Percentiles rank a stretch among this genome's conserved stretches.
Conservation (phyloP, 164 flowering plant species). For the Aristolochia fimbriata region DNA sequence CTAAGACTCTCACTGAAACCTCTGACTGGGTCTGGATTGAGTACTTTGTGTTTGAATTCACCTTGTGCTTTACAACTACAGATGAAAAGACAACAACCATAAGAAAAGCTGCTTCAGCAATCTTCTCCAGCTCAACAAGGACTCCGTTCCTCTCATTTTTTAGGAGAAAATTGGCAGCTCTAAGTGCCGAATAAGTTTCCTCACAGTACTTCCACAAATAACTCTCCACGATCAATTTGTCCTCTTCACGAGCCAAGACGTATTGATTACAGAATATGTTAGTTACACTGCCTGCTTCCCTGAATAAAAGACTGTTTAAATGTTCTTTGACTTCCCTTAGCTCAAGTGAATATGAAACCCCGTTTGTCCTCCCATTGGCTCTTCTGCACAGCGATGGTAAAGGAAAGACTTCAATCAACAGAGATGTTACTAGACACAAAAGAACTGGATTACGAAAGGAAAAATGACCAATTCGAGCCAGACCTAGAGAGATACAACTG, state of each 20-base stretch:
- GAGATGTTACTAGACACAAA: conserved; percentile 46
- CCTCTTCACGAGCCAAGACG: conserved; percentile 48
- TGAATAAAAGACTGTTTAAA: conserved; percentile 41
- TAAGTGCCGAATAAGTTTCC: conserved; percentile 49
- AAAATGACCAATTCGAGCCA: conserved; percentile 54
- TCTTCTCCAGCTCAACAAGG: conserved; percentile 62
- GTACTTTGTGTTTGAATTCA: conserved; percentile 30
- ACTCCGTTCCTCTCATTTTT: conserved; percentile 29
- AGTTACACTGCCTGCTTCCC: conserved; percentile 78
- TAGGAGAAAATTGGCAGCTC: conserved; percentile 41
- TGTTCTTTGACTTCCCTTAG: conserved; percentile 39
- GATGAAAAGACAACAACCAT: conserved; percentile 85
- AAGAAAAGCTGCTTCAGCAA: conserved; percentile 86
- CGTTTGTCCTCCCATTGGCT: conserved; percentile 15
- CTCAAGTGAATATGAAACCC: conserved; percentile 7
- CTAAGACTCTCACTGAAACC: conserved; percentile 45
- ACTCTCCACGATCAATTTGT: conserved; percentile 50
- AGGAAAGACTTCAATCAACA: conserved; percentile 67
- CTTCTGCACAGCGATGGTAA: conserved; percentile 30
- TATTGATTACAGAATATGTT: conserved; percentile 76
- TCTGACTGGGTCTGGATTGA: conserved; percentile 33
- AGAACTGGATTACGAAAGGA: conserved; percentile 34
- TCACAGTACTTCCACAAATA: conserved; percentile 63
- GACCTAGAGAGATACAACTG: conserved; percentile 57
- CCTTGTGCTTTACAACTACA: conserved; percentile 63